phyloP scores from a whole-genome alignment of 176 grass and related monocot genomes.

The Aegilops longissima region DNA sequence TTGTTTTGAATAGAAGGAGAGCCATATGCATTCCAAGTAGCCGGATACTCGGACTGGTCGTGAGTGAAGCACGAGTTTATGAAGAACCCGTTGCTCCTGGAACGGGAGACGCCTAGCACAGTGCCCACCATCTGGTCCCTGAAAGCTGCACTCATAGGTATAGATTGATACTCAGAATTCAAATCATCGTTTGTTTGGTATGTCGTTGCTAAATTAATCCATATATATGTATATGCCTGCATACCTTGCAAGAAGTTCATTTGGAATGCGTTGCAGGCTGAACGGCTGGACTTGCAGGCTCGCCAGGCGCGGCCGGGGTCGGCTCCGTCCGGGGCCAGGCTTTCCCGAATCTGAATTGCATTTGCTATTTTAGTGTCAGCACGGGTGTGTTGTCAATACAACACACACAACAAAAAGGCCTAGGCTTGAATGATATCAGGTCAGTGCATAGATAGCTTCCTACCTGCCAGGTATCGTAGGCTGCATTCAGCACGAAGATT shows the following conservation, averaged over 20 bases:
- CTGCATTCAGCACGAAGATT: constrained; percentile 76
- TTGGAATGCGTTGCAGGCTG: constrained; percentile 48
- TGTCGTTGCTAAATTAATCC: not conserved
- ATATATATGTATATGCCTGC: not conserved
- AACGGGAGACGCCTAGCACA: constrained; percentile 40
- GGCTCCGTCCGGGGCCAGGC: constrained; percentile 48
- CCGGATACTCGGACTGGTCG: constrained; percentile 51
- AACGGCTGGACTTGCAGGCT: constrained; percentile 65
- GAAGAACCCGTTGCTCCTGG: constrained; percentile 59
- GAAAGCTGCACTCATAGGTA: constrained; percentile 47
- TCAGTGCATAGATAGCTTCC: not conserved
- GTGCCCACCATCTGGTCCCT: constrained; percentile 62
- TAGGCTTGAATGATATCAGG: not conserved
- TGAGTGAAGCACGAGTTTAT: constrained; percentile 91
- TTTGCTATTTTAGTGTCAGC: not conserved
- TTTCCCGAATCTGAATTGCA: constrained; percentile 57
- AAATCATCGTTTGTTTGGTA: not conserved
- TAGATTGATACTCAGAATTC: not conserved
- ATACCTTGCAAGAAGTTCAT: constrained; percentile 73
- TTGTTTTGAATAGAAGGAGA: constrained; percentile 54
- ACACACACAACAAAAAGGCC: too few species aligned
- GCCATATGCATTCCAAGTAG: constrained; percentile 48
- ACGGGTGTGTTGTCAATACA: too few species aligned
- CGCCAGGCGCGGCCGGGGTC: constrained; percentile 58
- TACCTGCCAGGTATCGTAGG: constrained; percentile 93